phyloP scores from a whole-genome alignment of 2,329 filamentous ascomycete genomes.

The Thielaviopsis euricoi region DNA sequence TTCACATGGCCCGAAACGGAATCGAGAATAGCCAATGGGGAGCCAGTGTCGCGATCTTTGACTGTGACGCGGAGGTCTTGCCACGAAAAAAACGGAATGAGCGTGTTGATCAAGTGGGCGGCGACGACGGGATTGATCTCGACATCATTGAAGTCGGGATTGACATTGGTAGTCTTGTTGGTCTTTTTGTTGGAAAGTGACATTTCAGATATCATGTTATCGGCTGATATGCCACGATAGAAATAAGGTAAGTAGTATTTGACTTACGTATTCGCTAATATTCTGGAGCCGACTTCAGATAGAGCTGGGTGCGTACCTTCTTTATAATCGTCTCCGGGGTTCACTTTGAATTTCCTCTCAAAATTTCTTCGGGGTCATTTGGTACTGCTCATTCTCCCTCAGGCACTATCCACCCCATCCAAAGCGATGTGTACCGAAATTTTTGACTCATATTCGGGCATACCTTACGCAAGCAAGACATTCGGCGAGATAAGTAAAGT shows the following conservation, averaged over 20 bases:
- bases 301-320: too few relatives aligned
- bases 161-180: background rate
- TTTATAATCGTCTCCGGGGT: too few relatives aligned
- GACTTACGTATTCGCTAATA: too few relatives aligned
- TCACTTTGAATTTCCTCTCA: too few relatives aligned
- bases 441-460: too few relatives aligned
- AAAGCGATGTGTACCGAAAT: too few relatives aligned
- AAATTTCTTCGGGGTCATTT: too few relatives aligned
- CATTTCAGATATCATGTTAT: background rate
- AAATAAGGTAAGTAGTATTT: background rate
- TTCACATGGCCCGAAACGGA: slow-evolving; percentile 12
- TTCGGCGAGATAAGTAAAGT: too few relatives aligned
- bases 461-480: too few relatives aligned
- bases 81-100: slow-evolving; percentile 50
- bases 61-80: slow-evolving; percentile 48
- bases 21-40: slow-evolving; percentile 12
- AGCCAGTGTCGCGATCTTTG: slow-evolving; percentile 37
- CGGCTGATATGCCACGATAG: background rate
- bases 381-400: too few relatives aligned
- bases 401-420: too few relatives aligned
- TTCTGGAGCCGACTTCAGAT: too few relatives aligned
- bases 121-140: slow-evolving; percentile 13
- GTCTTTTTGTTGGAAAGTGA: background rate
- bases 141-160: slow-evolving; percentile 1
- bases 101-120: slow-evolving; percentile 40